Base-by-base conservation (phyloP, 148 eudicot genomes). In the Beta vulgaris region DNA sequence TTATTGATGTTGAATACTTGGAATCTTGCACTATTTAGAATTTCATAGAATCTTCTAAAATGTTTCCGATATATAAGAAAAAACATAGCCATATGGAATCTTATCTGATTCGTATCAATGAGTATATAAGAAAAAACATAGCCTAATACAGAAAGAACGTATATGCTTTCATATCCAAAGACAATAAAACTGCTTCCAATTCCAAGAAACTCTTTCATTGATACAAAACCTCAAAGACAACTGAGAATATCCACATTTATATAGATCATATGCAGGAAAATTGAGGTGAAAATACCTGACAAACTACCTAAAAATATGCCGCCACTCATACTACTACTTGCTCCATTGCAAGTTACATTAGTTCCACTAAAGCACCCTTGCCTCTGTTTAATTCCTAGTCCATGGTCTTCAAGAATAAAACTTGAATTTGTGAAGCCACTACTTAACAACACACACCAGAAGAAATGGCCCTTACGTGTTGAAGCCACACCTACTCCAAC, bases 321-420 rank as follows among this genome's bases (percentile, higher is more conserved):
- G 16, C 35, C 54, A 48, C 53, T 66, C 36, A 14, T 58, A 72
- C 68, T 76, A 72, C 68, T 76, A 29, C 36, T 53, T 43, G 78
- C 85, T 51, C 59, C 46, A 71, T 81, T 91, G 75, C 97, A 91
- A 64, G 85, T 74, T 43, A 54, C 19, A 32, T 84, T 82, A 28
- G 84, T 80, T 71, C 97, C 97, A 65, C 97, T 91, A 60, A 80
- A 91, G 74, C 97, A 91, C 57, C 97, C 97, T 61, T 80, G 75
- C 83, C 79, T 87, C 82, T 91, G 97, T 78, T 83, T 77, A 29
- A 91, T 89, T 62, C 97, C 97, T 70, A 80, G 70, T 19, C 97
- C 97, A 36, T 72, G 85, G 79, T 91, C 87, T 67, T 89, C 93
- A 42, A 91, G 91, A 36, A 85, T 84, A 68, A 91, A 91, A 11